Conservation (phyloP, 495 filamentous ascomycete species). For the Elasticomyces elasticus region DNA sequence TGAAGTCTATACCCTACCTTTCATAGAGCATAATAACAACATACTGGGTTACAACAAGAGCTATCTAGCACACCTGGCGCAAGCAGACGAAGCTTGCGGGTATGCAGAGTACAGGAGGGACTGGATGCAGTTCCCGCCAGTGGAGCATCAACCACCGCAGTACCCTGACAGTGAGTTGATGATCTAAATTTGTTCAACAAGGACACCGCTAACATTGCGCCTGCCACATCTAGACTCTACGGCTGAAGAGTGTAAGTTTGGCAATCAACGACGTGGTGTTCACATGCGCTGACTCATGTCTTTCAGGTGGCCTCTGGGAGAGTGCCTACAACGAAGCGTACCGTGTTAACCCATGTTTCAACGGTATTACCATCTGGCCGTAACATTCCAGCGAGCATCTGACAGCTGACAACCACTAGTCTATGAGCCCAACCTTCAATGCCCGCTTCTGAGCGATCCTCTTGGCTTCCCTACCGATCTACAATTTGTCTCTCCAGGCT, state of each 20-base stretch:
- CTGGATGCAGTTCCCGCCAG: conserved; percentile 1
- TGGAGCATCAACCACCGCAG: background rate
- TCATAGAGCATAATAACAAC: conserved; percentile 48
- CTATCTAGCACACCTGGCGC: conserved; percentile 48
- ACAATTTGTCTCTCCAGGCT: conserved; percentile 34
- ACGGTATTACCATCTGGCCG: no score
- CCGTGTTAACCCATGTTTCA: background rate
- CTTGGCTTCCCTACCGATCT: conserved; percentile 45
- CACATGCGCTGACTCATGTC: no score
- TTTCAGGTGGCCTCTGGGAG: background rate
- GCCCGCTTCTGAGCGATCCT: conserved; percentile 57
- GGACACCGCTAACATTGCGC: background rate
- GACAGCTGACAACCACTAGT: no score
- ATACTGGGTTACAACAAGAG: conserved; percentile 57
- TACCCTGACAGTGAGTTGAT: background rate
- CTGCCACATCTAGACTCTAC: background rate
- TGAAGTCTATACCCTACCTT: conserved; percentile 48
- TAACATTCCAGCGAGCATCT: no score
- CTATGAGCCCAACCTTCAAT: background rate
- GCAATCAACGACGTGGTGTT: no score
- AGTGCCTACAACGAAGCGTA: background rate
- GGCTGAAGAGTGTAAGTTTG: background rate
- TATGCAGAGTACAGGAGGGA: conserved; percentile 54
- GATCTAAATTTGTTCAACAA: background rate
- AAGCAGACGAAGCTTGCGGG: conserved; percentile 48